Base-by-base conservation (phyloP, 352 stramenopile species). In the Pythium grandisporangium region DNA sequence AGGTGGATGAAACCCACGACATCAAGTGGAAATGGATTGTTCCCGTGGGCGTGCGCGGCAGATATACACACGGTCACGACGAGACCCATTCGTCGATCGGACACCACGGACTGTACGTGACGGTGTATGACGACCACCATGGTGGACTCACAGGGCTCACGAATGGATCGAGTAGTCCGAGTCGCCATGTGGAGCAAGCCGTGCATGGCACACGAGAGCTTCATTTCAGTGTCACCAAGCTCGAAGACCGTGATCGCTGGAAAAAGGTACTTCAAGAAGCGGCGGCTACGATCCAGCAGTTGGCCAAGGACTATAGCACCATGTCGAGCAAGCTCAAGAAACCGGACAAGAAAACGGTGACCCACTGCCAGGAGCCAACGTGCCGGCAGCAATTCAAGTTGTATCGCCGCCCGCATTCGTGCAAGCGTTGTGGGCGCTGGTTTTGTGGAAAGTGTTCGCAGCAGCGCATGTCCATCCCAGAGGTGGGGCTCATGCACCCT, bases 21-120 rank as follows among this genome's bases (percentile, higher is more conserved):
- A 93, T 93, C 55, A 65, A 81, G 51, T 93, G 80, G 80, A 87
- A 90, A 48, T 93, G 80, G 80, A 87, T 93, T 36, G 62, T 93
- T 0, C 80, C 80, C 16, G 55, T 90, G 22, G 69, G 67, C 5
- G 77, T 93, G 10, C 66, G 65, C 22, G 75, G 58, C 13, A 67
- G 77, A 12, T 93, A 91, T 48, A 89, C 75, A 6, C 80, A 93
- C 45, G 80, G 80, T 4, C 77, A 93, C 43, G 78, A 91, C 49
- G 80, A 91, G 47, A 86, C 62, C 19, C 77, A 90, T 46, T 74
- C 77, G 14, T 89, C 75, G 0, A 68, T 93, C 7, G 80, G 80
- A 4, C 80, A 93, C 44, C 80, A 93, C 55, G 80, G 80, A 2
- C 48, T 93, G 26, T 90, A 74, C 44, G 70, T 93, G 37, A 86